These are phyloP conservation scores for Candida patagonica DNA, from an alignment of 805 yeast species.

Conservation along the genomic window DNA sequence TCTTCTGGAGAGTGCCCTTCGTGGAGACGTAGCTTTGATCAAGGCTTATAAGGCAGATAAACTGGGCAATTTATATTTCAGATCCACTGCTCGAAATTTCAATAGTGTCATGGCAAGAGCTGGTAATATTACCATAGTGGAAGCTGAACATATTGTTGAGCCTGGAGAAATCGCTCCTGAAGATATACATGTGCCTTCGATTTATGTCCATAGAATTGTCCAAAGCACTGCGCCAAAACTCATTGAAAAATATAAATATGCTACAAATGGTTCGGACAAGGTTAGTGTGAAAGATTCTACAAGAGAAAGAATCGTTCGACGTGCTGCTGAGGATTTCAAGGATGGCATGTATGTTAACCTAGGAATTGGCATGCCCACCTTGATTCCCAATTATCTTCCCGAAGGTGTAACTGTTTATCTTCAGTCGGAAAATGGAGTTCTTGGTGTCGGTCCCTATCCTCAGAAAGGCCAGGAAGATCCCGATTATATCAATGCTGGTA, in stretches of 20 bases:
- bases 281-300: constrained; percentile 1
- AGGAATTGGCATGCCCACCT: constrained; percentile 45
- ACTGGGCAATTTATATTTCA: constrained; percentile 40
- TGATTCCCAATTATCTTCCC: constrained; percentile 36
- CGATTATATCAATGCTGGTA: constrained; percentile 43
- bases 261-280: constrained; percentile 4
- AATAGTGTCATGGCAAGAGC: constrained; percentile 35
- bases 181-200: constrained; percentile 36
- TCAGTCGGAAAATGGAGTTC: constrained; percentile 42
- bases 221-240: constrained; percentile 34
- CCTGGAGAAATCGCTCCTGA: constrained; percentile 36
- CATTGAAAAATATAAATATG: constrained; percentile 26
- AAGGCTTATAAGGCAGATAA: constrained; percentile 42
- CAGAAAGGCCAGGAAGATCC: constrained; percentile 36
- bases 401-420: constrained; percentile 31
- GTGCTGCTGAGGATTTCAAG: constrained; percentile 39
- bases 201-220: constrained; percentile 32
- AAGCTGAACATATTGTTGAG: constrained; percentile 39
- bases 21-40: constrained; percentile 40
- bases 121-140: constrained; percentile 35
- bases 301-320: constrained; percentile 31
- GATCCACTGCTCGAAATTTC: constrained; percentile 36
- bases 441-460: constrained; percentile 43
- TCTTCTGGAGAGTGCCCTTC: constrained; percentile 32
- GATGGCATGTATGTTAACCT: constrained; percentile 37